phyloP scores from a whole-genome alignment of 148 eudicot species.

The Fallopia convolvulus region DNA sequence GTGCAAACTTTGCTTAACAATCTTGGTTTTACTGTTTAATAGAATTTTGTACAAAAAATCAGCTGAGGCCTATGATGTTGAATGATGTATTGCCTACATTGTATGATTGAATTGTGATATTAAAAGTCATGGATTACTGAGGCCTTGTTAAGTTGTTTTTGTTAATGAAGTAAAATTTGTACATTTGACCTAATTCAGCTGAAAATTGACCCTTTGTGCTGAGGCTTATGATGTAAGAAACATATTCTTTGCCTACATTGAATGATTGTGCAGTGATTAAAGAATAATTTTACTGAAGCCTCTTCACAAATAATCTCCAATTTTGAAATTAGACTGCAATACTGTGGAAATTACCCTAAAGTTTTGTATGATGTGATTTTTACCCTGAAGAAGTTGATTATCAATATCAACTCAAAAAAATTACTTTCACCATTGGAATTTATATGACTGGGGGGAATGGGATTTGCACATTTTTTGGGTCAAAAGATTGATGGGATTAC shows the following conservation, averaged over 20 bases:
- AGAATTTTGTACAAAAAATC: neutral
- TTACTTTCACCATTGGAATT: too few species aligned
- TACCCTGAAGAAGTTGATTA: too few species aligned
- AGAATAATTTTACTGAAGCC: slow-evolving; percentile 1
- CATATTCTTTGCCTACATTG: slow-evolving; percentile 5
- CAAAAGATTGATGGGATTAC: too few species aligned
- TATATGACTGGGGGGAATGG: too few species aligned
- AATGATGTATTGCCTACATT: slow-evolving; percentile 6
- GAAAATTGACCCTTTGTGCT: neutral
- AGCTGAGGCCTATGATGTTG: neutral
- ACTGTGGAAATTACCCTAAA: too few species aligned
- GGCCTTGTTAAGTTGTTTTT: neutral
- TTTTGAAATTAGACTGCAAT: neutral
- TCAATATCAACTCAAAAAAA: too few species aligned
- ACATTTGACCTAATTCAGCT: neutral
- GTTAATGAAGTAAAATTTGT: neutral
- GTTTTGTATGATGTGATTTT: too few species aligned
- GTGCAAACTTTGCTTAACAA: neutral
- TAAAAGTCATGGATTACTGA: neutral
- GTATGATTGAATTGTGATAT: slow-evolving; percentile 8
- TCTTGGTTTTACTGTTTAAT: neutral
- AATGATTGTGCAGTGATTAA: neutral
- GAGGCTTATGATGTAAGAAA: slow-evolving; percentile 5
- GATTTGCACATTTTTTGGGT: too few species aligned
- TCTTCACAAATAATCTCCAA: neutral